Conservation (phyloP, 2,329 filamentous ascomycete species). For the Penicillium sp. region DNA sequence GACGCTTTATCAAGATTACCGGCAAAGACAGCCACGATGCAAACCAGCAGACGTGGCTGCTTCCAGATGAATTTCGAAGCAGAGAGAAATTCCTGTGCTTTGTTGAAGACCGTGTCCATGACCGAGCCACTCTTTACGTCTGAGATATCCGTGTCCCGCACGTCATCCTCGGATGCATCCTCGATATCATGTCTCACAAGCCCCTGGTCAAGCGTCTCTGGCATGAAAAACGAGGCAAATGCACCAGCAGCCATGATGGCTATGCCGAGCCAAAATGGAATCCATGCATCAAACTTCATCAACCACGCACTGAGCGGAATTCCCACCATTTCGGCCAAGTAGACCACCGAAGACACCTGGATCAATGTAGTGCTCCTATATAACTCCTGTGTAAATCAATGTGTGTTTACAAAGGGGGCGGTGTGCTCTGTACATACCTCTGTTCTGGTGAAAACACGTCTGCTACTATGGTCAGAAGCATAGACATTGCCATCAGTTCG, state of each 20-base stretch:
- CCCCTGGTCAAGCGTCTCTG: slow-evolving; percentile 13
- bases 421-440: slow-evolving; percentile 16
- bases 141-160: not conserved
- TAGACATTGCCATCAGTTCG: slow-evolving; percentile 18
- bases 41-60: slow-evolving; percentile 19
- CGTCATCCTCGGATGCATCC: not conserved
- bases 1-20: slow-evolving; percentile 21
- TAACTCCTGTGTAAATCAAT: slow-evolving; percentile 4
- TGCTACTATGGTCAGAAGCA: slow-evolving; percentile 23
- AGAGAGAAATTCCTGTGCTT: slow-evolving; percentile 19
- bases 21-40: slow-evolving; percentile 22
- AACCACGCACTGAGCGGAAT: slow-evolving; percentile 6
- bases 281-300: slow-evolving; percentile 6
- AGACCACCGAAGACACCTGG: not conserved
- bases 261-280: slow-evolving; percentile 4
- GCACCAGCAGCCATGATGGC: not conserved
- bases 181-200: slow-evolving; percentile 12
- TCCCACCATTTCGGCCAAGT: slow-evolving; percentile 4
- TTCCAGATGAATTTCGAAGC: slow-evolving; percentile 24
- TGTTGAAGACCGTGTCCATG: slow-evolving; percentile 7
- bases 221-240: not conserved
- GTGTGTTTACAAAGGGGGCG: not conserved
- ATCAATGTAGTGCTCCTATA: slow-evolving; percentile 5
- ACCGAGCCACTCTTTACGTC: not conserved
- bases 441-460: slow-evolving; percentile 28